Evolutionary conservation across 2,329 filamentous ascomycete genomes (phyloP).

Genomic region (Ceratocystiopsis minuta): DNA sequence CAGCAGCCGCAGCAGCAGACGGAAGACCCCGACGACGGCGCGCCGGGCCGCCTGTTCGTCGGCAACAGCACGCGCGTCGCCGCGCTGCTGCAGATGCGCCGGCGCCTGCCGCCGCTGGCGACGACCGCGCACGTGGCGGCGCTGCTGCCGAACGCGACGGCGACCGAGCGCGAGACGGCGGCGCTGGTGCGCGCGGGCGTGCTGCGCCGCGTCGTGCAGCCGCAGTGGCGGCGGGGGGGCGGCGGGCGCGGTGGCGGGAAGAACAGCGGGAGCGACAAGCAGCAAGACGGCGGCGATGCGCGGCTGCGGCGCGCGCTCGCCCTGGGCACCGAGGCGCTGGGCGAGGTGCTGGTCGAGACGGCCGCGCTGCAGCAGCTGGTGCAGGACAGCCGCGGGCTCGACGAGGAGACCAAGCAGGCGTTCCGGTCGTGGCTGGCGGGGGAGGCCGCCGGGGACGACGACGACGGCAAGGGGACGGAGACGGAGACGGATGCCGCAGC

Average conservation of each 20-base stretch:
- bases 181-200: constrained; percentile 38
- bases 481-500: no score
- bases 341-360: constrained; percentile 45
- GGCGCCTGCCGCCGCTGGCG: constrained; percentile 42
- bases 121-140: constrained; percentile 49
- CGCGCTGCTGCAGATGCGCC: constrained; percentile 44
- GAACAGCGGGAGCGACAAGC: neutral
- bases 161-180: constrained; percentile 48
- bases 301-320: constrained; percentile 23
- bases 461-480: neutral
- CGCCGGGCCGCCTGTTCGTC: constrained; percentile 3
- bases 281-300: constrained; percentile 30
- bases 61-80: constrained; percentile 27
- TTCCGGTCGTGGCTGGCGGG: constrained; percentile 33
- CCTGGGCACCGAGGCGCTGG: constrained; percentile 6
- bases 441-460: constrained; percentile 22
- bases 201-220: constrained; percentile 40
- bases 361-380: constrained; percentile 36
- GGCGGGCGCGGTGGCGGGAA: constrained; percentile 20
- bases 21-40: neutral
- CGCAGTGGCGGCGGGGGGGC: constrained; percentile 28
- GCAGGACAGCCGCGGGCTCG: constrained; percentile 16
- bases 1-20: neutral
- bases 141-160: constrained; percentile 41
- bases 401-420: constrained; percentile 25